These are phyloP conservation scores for Chenopodium suecicum DNA, from an alignment of 148 eudicot genomes.

Conservation along the genomic window DNA sequence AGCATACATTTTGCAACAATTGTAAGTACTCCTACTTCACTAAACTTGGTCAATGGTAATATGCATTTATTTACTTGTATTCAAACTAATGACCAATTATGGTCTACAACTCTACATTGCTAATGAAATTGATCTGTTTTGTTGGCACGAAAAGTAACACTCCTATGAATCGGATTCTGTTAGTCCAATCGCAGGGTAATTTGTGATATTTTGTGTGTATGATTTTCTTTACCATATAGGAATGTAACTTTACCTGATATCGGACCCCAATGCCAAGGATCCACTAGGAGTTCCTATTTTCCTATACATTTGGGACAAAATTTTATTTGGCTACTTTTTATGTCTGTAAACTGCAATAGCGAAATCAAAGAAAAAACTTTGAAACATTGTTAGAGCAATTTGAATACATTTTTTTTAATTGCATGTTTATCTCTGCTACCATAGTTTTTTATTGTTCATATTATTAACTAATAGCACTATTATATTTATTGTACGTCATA, in stretches of 20 bases:
- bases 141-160: not conserved
- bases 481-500: not conserved
- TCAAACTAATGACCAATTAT: not conserved
- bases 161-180: not conserved
- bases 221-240: not conserved
- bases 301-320: not conserved
- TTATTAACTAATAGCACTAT: not conserved
- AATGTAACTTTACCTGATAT: not conserved
- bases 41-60: not conserved
- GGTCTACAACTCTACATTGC: not conserved
- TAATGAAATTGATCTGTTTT: not conserved
- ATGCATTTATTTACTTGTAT: not conserved
- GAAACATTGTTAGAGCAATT: not conserved
- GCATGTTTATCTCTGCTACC: not conserved
- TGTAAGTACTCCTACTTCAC: constrained; percentile 42
- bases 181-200: not conserved
- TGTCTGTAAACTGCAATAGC: not conserved
- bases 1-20: constrained; percentile 65
- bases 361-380: not conserved
- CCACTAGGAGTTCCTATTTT: not conserved
- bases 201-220: not conserved
- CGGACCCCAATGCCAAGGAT: not conserved
- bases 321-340: not conserved
- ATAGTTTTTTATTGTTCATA: not conserved
- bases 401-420: not conserved